These are phyloP conservation scores for Esteya vermicola DNA, from an alignment of 2,329 filamentous ascomycete genomes.

Conservation along the genomic window DNA sequence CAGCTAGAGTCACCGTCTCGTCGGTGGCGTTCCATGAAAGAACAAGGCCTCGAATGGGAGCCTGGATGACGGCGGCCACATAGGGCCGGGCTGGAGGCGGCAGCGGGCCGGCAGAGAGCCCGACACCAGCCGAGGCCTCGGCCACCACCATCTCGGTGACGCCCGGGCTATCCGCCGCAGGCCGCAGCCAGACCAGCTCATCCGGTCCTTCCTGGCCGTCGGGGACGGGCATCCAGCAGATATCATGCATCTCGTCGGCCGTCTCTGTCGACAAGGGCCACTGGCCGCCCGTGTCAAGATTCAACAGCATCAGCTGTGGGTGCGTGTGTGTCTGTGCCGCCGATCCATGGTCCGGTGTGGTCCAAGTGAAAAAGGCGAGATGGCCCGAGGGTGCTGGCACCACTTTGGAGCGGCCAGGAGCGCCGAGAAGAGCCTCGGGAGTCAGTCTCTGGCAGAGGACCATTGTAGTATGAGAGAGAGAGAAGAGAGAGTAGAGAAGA, in stretches of 20 bases:
- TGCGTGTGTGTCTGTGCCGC: constrained; percentile 10
- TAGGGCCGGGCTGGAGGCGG: constrained; percentile 4
- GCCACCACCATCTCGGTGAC: constrained; percentile 18
- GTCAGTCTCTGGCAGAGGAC: constrained; percentile 12
- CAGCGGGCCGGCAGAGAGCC: not conserved
- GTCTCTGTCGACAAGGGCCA: constrained; percentile 9
- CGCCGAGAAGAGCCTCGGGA: constrained; percentile 11
- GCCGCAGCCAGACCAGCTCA: constrained; percentile 19
- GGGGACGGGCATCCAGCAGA: constrained; percentile 21
- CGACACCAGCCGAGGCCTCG: not conserved
- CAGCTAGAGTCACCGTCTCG: constrained; percentile 20
- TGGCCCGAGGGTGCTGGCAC: constrained; percentile 23
- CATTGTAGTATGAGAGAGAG: constrained; percentile 2
- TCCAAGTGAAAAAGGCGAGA: constrained; percentile 21
- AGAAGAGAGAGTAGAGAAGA: not conserved
- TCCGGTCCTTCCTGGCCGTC: constrained; percentile 5
- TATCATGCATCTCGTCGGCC: constrained; percentile 17
- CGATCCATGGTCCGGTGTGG: constrained; percentile 19
- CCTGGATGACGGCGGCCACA: constrained; percentile 18
- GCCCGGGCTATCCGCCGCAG: constrained; percentile 13
- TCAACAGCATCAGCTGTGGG: constrained; percentile 20
- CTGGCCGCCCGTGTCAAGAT: constrained; percentile 17
- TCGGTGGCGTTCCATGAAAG: constrained; percentile 17
- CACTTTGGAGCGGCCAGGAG: constrained; percentile 13
- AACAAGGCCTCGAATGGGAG: constrained; percentile 18